These are phyloP conservation scores for Rosa lucieae DNA, from an alignment of 306 rosid genomes.

Conservation along the genomic window DNA sequence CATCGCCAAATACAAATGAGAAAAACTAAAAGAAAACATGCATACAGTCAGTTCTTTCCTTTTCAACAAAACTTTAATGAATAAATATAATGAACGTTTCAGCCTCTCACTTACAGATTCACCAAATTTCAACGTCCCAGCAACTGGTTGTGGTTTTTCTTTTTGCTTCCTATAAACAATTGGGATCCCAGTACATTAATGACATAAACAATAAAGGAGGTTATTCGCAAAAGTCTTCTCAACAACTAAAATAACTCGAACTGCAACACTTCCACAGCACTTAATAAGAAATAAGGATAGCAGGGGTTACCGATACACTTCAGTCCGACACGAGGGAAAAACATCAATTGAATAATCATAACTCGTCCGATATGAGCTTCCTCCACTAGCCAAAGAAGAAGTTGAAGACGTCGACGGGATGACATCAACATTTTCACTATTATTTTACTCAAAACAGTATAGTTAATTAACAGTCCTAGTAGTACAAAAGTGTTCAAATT, in stretches of 20 bases:
- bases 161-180: constrained; percentile 75
- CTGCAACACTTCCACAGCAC: background rate
- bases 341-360: background rate
- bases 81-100: constrained; percentile 19
- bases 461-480: constrained; percentile 21
- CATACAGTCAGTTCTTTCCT: constrained; percentile 20
- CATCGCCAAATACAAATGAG: constrained; percentile 97
- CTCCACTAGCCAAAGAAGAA: constrained; percentile 29
- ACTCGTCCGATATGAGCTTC: constrained; percentile 49
- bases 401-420: too few relatives aligned
- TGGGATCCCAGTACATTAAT: constrained; percentile 85
- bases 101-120: constrained; percentile 73
- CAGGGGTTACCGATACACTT: constrained; percentile 73
- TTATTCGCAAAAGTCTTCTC: constrained; percentile 22
- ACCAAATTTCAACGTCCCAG: constrained; percentile 54
- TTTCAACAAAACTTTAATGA: constrained; percentile 15
- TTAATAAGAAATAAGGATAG: constrained; percentile 13
- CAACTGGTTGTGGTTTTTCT: constrained; percentile 42
- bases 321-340: constrained; percentile 11
- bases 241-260: background rate
- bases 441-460: constrained; percentile 34
- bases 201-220: constrained; percentile 18
- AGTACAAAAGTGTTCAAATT: constrained; percentile 1
- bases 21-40: constrained; percentile 56
- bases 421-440: constrained; percentile 31